phyloP scores from a whole-genome alignment of 108 stramenopile species.

The Cyclostephanos tholiformis region DNA sequence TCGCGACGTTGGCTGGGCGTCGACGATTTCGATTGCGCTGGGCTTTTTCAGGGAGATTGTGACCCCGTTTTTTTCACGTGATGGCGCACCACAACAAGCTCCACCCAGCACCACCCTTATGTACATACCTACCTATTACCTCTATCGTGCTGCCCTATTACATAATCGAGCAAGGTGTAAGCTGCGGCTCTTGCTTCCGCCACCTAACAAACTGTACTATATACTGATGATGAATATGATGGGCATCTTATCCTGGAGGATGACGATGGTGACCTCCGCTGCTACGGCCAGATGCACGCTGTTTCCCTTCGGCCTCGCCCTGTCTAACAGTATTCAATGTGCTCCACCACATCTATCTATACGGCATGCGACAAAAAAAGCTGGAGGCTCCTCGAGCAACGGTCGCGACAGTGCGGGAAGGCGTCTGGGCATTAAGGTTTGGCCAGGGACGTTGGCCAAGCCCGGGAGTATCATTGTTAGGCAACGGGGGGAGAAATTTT shows the following conservation, averaged over 20 bases:
- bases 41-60: no score
- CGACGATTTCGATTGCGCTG: no score
- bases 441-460: constrained; percentile 71
- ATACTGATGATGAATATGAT: no score
- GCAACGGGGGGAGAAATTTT: constrained; percentile 93
- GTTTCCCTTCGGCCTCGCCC: not conserved
- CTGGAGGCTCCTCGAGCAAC: constrained; percentile 93
- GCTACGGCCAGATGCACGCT: constrained; percentile 2
- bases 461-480: constrained; percentile 95
- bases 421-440: constrained; percentile 94
- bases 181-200: no score
- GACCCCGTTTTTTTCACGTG: no score
- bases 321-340: not conserved
- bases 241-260: constrained; percentile 16
- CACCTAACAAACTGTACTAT: no score
- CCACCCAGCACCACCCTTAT: no score
- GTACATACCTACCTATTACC: no score
- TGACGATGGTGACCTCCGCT: not conserved
- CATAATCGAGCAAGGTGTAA: no score
- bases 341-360: constrained; percentile 21
- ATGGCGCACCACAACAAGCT: no score
- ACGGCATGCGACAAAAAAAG: constrained; percentile 92
- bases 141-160: no score
- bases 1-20: not conserved
- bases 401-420: constrained; percentile 94